Evolutionary conservation across 2,329 filamentous ascomycete genomes (phyloP).

Genomic region (Sclerotinia glacialis): DNA sequence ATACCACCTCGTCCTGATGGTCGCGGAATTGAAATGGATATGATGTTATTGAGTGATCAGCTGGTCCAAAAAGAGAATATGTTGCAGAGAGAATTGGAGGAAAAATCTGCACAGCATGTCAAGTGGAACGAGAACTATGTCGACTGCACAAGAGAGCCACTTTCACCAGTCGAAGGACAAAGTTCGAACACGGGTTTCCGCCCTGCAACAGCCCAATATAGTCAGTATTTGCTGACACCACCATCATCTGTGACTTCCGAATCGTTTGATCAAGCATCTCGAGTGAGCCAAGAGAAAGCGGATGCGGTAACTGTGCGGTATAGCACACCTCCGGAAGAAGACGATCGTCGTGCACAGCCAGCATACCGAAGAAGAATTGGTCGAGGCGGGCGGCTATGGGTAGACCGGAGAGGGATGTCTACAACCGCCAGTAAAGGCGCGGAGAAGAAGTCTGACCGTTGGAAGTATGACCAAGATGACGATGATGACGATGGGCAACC

Average conservation of each 20-base stretch:
- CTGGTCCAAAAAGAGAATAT: constrained; percentile 78
- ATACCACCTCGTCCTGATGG: constrained; percentile 68
- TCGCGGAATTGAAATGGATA: constrained; percentile 72
- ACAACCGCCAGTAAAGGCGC: constrained; percentile 48
- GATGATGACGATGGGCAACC: constrained; percentile 78
- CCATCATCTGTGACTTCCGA: constrained; percentile 47
- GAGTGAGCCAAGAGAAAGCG: constrained; percentile 31
- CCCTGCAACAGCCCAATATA: constrained; percentile 62
- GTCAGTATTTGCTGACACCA: constrained; percentile 64
- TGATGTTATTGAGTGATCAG: constrained; percentile 72
- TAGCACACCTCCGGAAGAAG: constrained; percentile 36
- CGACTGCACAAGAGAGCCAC: constrained; percentile 80
- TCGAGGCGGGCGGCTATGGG: constrained; percentile 79
- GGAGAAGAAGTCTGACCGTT: constrained; percentile 60
- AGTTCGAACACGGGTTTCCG: constrained; percentile 63
- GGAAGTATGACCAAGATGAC: constrained; percentile 85
- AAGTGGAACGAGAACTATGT: constrained; percentile 90
- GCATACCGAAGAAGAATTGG: constrained; percentile 82
- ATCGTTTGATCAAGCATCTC: constrained; percentile 39
- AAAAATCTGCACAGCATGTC: constrained; percentile 81
- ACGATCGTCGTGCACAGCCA: constrained; percentile 44
- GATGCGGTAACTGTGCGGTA: constrained; percentile 33
- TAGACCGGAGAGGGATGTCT: constrained; percentile 75
- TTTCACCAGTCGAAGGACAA: constrained; percentile 72
- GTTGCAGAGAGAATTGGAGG: constrained; percentile 77